A percentile compares a stretch with the other conserved stretches of the same genome.
Conservation (phyloP, 805 yeast species). For the Nakazawaea ambrosiae region DNA sequence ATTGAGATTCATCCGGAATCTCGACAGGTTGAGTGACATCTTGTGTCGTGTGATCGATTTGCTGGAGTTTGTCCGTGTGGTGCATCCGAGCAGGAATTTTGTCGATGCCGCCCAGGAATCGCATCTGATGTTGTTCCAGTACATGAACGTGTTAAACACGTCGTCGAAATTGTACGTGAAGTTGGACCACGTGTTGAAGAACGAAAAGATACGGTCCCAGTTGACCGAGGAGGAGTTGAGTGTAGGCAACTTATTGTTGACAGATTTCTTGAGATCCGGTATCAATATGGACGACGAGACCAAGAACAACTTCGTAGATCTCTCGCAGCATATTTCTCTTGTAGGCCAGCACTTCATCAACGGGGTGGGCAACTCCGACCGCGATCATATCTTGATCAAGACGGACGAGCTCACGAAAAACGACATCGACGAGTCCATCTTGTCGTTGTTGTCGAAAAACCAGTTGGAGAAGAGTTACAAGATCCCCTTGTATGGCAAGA, state of each 20-base stretch:
- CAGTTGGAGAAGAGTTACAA: constrained; percentile 29
- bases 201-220: constrained; percentile 24
- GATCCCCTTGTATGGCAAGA: constrained; percentile 54
- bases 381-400: constrained; percentile 21
- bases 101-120: constrained; percentile 78
- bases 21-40: constrained; percentile 83
- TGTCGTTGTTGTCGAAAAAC: constrained; percentile 25
- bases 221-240: constrained; percentile 70
- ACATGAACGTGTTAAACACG: constrained; percentile 89
- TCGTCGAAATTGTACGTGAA: constrained; percentile 62
- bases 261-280: constrained; percentile 89
- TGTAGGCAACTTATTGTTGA: constrained; percentile 73
- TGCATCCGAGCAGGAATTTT: constrained; percentile 72
- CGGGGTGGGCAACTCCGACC: constrained; percentile 29
- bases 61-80: constrained; percentile 85
- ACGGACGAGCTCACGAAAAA: constrained; percentile 21
- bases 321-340: constrained; percentile 75
- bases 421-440: constrained; percentile 17
- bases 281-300: constrained; percentile 65
- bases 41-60: constrained; percentile 90
- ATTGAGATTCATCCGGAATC: constrained; percentile 45
- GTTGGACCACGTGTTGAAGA: constrained; percentile 47
- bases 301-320: constrained; percentile 61
- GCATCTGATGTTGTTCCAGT: constrained; percentile 85
- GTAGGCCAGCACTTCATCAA: constrained; percentile 72